Evolutionary conservation across 1,284 basidiomycete genomes (phyloP), one percentile per base, ranked within the genome.

Genomic region (Somion occarium): DNA sequence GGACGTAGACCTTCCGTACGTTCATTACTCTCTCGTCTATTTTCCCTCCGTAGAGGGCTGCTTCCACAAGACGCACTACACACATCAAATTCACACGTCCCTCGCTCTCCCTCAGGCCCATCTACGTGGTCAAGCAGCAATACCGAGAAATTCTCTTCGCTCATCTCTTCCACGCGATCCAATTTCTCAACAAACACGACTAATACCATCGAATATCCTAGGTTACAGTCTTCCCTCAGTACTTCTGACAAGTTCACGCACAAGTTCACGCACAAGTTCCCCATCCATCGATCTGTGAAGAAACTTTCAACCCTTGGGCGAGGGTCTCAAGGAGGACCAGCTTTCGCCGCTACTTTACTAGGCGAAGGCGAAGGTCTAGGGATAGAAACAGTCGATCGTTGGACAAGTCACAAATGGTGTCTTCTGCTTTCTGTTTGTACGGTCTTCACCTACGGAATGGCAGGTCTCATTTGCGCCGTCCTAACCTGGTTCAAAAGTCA

Each of bases 401-500:
- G 82, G 83, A 79, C 79, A 15, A 49, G 56, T 15, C 74, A 75
- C 61, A 85, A 84, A 61, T 83, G 79, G 78, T 75, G 68, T 48
- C 64, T 84, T 34, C 60, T 83, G 9, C 44, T 78, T 18, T 82
- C 81, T 3, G 71, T 80, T 11, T 64, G 67, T 27, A 71, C 72
- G 9, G 71, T 83, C 25, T 74, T 84, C 47, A 61, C 64, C 1
- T 81, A 77, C 63, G 80, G 80, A 2, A 54, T 69, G 2, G 69
- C 64, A 1, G 74, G 72, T 3, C 63, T 84, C 46, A 61, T 73
- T 13, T 74, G 71, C 52, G 71, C 74, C 0, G 61, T 82, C 20
- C 64, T 77, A 58, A 80, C 78, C 3, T 85, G 82, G 81, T 82
- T 82, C 61, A 68, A 74, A 64, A 72, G 82, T 83, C 52, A 55